Conservation (phyloP, 148 eudicot genomes). For the Spergularia marina region DNA sequence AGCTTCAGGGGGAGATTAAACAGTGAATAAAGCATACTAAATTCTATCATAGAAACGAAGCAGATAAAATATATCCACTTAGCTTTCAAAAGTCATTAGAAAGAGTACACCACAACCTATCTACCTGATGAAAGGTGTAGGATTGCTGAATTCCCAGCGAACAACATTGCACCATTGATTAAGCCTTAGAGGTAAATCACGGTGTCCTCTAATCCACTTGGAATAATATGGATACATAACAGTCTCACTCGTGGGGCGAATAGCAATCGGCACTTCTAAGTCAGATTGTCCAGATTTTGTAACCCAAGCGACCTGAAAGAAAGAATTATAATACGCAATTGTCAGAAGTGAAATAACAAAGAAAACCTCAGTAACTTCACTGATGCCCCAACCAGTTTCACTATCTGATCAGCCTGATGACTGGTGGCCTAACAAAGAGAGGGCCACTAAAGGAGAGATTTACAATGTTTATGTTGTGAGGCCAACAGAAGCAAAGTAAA, state of each 20-base stretch:
- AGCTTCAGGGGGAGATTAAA: no score
- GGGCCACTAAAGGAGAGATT: no score
- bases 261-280: constrained; percentile 88
- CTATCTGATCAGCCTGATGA: not conserved
- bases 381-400: not conserved
- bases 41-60: no score
- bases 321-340: not conserved
- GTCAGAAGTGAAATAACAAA: not conserved
- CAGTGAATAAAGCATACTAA: no score
- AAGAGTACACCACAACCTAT: not conserved
- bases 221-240: constrained; percentile 98
- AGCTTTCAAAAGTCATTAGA: not conserved
- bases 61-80: not conserved
- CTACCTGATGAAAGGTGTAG: constrained; percentile 99
- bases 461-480: no score
- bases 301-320: constrained; percentile 93
- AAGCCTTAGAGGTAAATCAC: constrained; percentile 87
- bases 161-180: constrained; percentile 99
- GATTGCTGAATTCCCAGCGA: constrained; percentile 98
- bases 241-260: constrained; percentile 99
- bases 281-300: constrained; percentile 90
- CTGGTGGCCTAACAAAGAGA: no score
- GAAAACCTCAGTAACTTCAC: not conserved
- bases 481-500: no score
- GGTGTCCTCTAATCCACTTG: constrained; percentile 98